These are phyloP conservation scores for Neofusicoccum umdonicola DNA, from an alignment of 2,329 filamentous ascomycete genomes.

Conservation along the genomic window DNA sequence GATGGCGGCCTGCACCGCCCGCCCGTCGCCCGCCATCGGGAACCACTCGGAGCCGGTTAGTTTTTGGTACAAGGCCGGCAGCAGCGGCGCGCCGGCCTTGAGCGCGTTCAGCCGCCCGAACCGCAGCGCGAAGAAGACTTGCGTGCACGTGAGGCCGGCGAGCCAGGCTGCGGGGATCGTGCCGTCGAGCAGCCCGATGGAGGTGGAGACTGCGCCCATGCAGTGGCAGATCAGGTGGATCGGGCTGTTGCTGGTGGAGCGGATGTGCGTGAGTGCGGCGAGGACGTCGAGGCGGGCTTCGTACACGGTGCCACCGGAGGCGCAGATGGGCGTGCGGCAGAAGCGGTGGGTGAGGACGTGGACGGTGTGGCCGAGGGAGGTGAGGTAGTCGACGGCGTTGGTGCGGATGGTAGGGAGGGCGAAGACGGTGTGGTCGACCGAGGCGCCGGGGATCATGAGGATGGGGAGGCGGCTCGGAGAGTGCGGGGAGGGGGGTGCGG, in stretches of 20 bases:
- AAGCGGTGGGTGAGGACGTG: conserved; percentile 60
- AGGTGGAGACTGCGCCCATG: conserved; percentile 60
- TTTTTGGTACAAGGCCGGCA: conserved; percentile 3
- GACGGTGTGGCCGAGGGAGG: conserved; percentile 58
- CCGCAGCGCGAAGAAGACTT: conserved; percentile 64
- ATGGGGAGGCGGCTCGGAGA: conserved; percentile 38
- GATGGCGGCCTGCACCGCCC: neutral
- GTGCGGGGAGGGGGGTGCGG: neutral
- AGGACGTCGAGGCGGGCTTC: conserved; percentile 60
- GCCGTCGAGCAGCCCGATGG: conserved; percentile 60
- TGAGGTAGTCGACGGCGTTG: conserved; percentile 64
- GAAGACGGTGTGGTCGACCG: conserved; percentile 63
- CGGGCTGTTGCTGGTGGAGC: conserved; percentile 31
- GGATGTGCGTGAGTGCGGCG: conserved; percentile 56
- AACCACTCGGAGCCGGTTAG: neutral
- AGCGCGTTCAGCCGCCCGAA: conserved; percentile 57
- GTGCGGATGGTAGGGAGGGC: conserved; percentile 62
- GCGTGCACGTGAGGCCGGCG: conserved; percentile 56
- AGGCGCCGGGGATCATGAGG: conserved; percentile 62
- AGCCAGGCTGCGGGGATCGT: conserved; percentile 59
- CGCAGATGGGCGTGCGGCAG: conserved; percentile 51
- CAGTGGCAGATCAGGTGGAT: conserved; percentile 62
- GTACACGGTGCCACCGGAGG: conserved; percentile 57
- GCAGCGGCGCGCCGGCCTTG: conserved; percentile 40
- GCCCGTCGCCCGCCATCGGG: neutral